phyloP scores from a whole-genome alignment of 805 yeast genomes.

The Yarrowia keelungensis region DNA sequence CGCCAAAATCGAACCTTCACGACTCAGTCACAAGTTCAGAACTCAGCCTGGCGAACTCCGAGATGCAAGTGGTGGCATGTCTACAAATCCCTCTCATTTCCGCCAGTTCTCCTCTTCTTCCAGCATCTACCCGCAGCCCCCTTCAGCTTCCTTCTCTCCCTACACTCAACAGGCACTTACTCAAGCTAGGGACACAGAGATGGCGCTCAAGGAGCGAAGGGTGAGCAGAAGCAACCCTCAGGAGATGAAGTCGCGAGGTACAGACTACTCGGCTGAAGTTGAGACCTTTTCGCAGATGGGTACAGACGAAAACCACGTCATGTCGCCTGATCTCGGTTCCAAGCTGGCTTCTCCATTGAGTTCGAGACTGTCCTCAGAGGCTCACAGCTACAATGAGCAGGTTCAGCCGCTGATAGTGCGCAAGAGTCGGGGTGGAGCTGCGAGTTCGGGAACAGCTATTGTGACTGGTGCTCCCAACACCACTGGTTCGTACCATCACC shows the following conservation, averaged over 20 bases:
- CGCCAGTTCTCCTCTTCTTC: constrained; percentile 14
- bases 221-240: constrained; percentile 4
- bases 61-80: constrained; percentile 1
- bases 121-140: constrained; percentile 3
- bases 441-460: neutral
- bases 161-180: constrained; percentile 13
- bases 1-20: neutral
- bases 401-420: constrained; percentile 18
- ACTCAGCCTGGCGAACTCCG: neutral
- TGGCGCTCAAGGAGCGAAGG: constrained; percentile 9
- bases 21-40: neutral
- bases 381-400: constrained; percentile 8
- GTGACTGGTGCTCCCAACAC: neutral
- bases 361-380: neutral
- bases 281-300: constrained; percentile 14
- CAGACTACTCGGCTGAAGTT: constrained; percentile 27
- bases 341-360: constrained; percentile 12
- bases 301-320: constrained; percentile 2
- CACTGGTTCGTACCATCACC: neutral
- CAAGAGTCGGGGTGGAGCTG: constrained; percentile 9
- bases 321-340: constrained; percentile 27
- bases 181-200: constrained; percentile 6
- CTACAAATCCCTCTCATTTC: constrained; percentile 4
- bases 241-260: neutral
- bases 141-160: constrained; percentile 11